A percentile compares a stretch with the other conserved stretches of the same genome.
Evolutionary conservation across 768 basidiomycete species (phyloP).

Genomic region (Leucogyrophana mollusca): DNA sequence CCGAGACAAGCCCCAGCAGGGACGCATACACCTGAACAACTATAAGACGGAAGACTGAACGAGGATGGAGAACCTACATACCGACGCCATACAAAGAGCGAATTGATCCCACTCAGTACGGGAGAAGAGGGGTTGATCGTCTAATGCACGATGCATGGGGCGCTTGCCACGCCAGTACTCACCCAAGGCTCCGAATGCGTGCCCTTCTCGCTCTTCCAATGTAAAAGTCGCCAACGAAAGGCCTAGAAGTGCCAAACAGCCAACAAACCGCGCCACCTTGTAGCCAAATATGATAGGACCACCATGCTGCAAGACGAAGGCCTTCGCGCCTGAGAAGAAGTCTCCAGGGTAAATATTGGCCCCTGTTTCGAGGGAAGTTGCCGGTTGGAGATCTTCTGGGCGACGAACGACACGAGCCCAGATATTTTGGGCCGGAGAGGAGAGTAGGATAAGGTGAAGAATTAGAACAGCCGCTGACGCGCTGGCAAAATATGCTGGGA

Average conservation of each 20-base stretch:
- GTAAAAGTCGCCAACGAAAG: conserved; percentile 11
- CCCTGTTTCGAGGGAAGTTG: conserved; percentile 5
- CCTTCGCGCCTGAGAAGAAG: conserved; percentile 21
- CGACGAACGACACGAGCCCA: too few species aligned
- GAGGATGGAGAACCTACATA: conserved; percentile 1
- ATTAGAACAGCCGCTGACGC: conserved; percentile 7
- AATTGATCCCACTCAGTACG: conserved; percentile 7
- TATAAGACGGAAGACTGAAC: background rate
- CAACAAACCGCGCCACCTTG: conserved; percentile 18
- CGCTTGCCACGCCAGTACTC: background rate
- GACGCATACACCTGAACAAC: conserved; percentile 38
- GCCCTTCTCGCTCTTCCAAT: conserved; percentile 5
- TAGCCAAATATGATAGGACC: conserved; percentile 21
- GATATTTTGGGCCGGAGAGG: conserved; percentile 7
- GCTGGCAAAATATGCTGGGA: conserved; percentile 9
- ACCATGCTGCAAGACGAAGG: conserved; percentile 15
- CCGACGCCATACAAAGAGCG: conserved; percentile 11
- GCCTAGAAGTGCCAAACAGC: conserved; percentile 19
- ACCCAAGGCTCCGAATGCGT: background rate
- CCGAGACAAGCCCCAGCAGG: conserved; percentile 36
- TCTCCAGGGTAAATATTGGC: conserved; percentile 13
- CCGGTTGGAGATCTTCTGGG: background rate
- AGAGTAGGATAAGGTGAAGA: conserved; percentile 1
- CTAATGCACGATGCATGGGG: background rate
- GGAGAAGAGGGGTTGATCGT: background rate